These are phyloP conservation scores for Choanephora cucurbitarum DNA, from an alignment of 371 early-diverging fungal genomes.

Conservation along the genomic window DNA sequence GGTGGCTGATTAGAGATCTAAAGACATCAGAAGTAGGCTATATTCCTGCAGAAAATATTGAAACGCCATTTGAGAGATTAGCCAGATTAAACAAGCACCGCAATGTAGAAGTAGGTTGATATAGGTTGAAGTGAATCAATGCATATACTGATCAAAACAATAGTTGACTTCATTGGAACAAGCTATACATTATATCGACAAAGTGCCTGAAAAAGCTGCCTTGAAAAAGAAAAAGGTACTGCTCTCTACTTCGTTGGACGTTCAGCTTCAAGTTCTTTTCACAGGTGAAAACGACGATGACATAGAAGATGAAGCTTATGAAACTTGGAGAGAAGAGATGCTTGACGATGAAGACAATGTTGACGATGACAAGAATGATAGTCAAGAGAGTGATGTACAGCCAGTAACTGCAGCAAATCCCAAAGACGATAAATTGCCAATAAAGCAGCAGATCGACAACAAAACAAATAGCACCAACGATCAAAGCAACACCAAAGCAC, in stretches of 20 bases:
- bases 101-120: slow-evolving; percentile 57
- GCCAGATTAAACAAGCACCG: slow-evolving; percentile 88
- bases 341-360: slow-evolving; percentile 16
- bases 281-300: slow-evolving; percentile 26
- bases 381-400: neutral
- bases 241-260: slow-evolving; percentile 21
- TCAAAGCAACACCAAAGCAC: slow-evolving; percentile 3
- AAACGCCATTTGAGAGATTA: slow-evolving; percentile 84
- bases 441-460: neutral
- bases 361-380: neutral
- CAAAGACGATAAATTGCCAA: neutral
- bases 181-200: slow-evolving; percentile 21
- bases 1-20: slow-evolving; percentile 91
- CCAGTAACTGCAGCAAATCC: neutral
- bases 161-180: slow-evolving; percentile 28
- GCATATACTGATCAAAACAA: neutral
- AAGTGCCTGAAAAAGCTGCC: neutral
- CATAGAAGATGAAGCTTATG: slow-evolving; percentile 28
- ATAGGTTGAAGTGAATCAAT: neutral
- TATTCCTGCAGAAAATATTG: slow-evolving; percentile 93
- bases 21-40: slow-evolving; percentile 87
- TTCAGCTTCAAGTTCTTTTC: slow-evolving; percentile 26
- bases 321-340: slow-evolving; percentile 35
- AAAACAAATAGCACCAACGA: neutral
- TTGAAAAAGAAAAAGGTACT: slow-evolving; percentile 15